Conservation (phyloP, 331 rosid species). For the Malus hybrid region DNA sequence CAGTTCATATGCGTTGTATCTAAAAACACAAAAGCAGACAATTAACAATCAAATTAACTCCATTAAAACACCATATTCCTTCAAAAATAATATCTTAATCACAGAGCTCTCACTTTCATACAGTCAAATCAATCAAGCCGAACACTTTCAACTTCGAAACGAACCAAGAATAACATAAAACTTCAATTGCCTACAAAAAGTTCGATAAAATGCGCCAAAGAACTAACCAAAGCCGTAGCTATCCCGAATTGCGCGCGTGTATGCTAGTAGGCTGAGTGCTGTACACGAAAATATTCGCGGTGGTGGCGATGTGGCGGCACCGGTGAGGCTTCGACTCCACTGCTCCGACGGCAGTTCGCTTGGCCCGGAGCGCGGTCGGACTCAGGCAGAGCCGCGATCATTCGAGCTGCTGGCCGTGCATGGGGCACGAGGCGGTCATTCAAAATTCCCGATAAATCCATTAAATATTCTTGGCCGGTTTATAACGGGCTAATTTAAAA, state of each 20-base stretch:
- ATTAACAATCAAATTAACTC: background rate
- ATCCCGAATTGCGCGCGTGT: slow-evolving; percentile 82
- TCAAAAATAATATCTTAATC: background rate
- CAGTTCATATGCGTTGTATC: slow-evolving; percentile 68
- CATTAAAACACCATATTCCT: background rate
- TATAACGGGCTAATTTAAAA: too few species aligned
- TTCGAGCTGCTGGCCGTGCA: slow-evolving; percentile 93
- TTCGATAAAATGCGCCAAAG: too few species aligned
- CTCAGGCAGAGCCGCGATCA: slow-evolving; percentile 90
- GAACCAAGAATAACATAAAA: slow-evolving; percentile 25
- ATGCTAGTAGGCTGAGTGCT: slow-evolving; percentile 98
- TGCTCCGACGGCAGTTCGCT: slow-evolving; percentile 94
- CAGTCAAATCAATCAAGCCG: too few species aligned
- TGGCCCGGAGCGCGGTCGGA: slow-evolving; percentile 91
- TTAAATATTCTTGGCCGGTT: too few species aligned
- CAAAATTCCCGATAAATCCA: too few species aligned
- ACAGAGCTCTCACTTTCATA: background rate
- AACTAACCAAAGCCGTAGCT: slow-evolving; percentile 34
- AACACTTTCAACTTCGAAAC: slow-evolving; percentile 16
- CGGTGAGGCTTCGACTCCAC: slow-evolving; percentile 98
- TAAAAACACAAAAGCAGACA: slow-evolving; percentile 19
- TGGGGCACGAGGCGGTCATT: slow-evolving; percentile 78
- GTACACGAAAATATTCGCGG: slow-evolving; percentile 89
- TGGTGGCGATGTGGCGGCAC: slow-evolving; percentile 95
- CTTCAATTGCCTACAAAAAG: too few species aligned